Evolutionary conservation across 495 filamentous ascomycete genomes (phyloP).

Genomic region (Neurospora tetrasperma): DNA sequence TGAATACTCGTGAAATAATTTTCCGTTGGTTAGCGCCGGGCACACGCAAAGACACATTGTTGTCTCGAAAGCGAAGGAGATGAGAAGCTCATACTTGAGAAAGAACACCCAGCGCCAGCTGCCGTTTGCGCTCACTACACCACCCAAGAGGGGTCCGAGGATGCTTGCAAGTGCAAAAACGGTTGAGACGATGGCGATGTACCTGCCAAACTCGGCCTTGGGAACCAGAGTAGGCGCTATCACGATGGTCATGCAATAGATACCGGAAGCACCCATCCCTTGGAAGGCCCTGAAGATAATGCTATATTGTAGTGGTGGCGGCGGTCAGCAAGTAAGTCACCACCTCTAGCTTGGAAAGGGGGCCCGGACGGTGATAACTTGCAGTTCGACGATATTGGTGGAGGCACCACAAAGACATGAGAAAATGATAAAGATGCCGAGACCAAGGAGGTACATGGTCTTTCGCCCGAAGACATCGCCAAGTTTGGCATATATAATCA

Average conservation of each 20-base stretch:
- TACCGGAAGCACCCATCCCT: conserved; percentile 44
- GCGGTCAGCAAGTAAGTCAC: background rate
- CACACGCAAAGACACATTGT: background rate
- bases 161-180: conserved; percentile 36
- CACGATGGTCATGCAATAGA: conserved; percentile 40
- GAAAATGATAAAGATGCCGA: conserved; percentile 40
- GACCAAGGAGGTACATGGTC: conserved; percentile 27
- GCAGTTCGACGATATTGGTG: conserved; percentile 39
- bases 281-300: conserved; percentile 46
- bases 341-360: background rate
- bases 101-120: conserved; percentile 34
- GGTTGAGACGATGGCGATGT: conserved; percentile 36
- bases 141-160: conserved; percentile 36
- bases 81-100: conserved; percentile 21
- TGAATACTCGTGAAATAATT: background rate
- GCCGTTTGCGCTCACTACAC: conserved; percentile 23
- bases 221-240: conserved; percentile 40
- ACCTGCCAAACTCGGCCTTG: conserved; percentile 31
- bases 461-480: conserved; percentile 47
- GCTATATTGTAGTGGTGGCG: conserved; percentile 12
- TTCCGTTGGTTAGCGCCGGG: background rate
- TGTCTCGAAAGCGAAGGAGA: background rate
- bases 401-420: conserved; percentile 42
- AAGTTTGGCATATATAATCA: conserved; percentile 42
- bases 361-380: conserved; percentile 6